Evolutionary conservation across 1,284 basidiomycete species (phyloP), one percentile per base, ranked within the genome.

Genomic region (Cryptococcus neoformans): DNA sequence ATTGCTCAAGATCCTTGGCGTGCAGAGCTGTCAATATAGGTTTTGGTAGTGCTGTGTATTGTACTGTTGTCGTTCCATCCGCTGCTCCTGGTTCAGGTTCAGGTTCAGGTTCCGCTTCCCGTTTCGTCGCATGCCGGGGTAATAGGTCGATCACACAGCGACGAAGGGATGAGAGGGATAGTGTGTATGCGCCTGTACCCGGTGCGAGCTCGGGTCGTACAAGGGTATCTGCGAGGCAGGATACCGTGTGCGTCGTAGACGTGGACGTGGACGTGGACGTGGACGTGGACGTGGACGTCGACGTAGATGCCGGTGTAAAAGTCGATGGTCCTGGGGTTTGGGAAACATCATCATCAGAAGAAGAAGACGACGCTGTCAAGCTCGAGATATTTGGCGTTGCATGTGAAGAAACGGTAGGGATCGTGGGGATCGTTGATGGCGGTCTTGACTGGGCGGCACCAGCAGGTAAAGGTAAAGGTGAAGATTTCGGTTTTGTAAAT

Each of bases 141-240:
- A 67, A 61, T 0, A 90, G 75, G 71, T 91, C 84, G 53, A 91
- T 82, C 42, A 90, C 79, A 65, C 89, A 90, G 51, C 78, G 69
- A 40, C 49, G 21, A 7, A 74, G 59, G 40, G 62, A 40, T 4
- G 55, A 47, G 14, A 73, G 57, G 4, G 67, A 66, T 14, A 74
- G 56, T 12, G 68, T 69, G 53, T 68, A 71, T 21, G 44, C 60
- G 9, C 42, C 52, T 3, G 39, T 28, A 5, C 21, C 47, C 11
- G 57, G 50, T 39, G 41, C 5, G 36, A 50, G 36, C 8, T 48
- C 34, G 42, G 49, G 58, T 4, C 48, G 49, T 14, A 54, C 44
- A 6, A 54, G 39, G 1, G 46, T 50, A 14, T 49, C 4, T 8
- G 81, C 78, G 16, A 89, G 78, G 65, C 85, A 78, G 8, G 81